Evolutionary conservation across 1,284 basidiomycete genomes (phyloP), one percentile per base, ranked within the genome.

Genomic region (Microbotryum lychnidis-dioicae): DNA sequence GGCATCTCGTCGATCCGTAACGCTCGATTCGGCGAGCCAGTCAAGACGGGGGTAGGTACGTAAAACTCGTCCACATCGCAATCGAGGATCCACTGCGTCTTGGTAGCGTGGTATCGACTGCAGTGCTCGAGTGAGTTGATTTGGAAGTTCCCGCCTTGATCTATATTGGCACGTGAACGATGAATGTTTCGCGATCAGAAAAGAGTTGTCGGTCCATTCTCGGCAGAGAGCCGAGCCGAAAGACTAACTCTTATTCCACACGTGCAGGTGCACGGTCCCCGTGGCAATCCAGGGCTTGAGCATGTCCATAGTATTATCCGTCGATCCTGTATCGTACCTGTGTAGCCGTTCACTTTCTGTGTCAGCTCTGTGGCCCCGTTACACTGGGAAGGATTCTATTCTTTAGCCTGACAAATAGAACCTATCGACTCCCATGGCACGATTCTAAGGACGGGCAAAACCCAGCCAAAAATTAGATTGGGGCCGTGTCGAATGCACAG

Each of bases 41-140:
- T 44, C 21, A 4, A 37, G 44, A 50, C 50, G 37, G 58, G 37
- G 37, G 37, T 42, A 18, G 37, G 37, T 16, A 60, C 58, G 42
- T 50, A 55, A 49, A 60, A 60, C 49, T 60, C 58, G 58, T 60
- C 58, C 48, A 54, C 37, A 44, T 60, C 58, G 47, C 25, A 27
- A 29, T 60, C 58, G 49, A 60, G 47, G 42, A 60, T 25, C 58
- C 58, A 60, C 33, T 60, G 53, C 6, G 53, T 50, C 18, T 18
- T 10, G 4, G 29, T n/a, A 8, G 53, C 53, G 48, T 60, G 55
- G 14, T 33, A 50, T 18, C 49, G 53, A 14, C 53, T 55, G 27
- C 58, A 60, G 4, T 53, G 54, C 33, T 55, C 48, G 37, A 60
- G 58, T 12, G 58, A 54, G 29, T 54, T 60, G 27, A 46, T 14